phyloP scores from a whole-genome alignment of 2,329 filamentous ascomycete species.

The Trichophyton equinum region DNA sequence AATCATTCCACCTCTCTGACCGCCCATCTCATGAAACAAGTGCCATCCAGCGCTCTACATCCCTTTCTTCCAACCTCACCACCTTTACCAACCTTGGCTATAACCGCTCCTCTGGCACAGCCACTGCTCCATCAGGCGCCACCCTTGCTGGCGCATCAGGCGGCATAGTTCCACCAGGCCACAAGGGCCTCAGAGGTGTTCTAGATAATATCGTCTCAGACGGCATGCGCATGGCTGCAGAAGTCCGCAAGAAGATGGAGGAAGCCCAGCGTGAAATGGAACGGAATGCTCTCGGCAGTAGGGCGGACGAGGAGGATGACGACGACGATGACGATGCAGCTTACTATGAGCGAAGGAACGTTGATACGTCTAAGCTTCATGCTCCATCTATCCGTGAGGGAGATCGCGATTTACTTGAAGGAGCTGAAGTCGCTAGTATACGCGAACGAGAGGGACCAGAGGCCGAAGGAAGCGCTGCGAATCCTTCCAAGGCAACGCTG shows the following conservation, averaged over 20 bases:
- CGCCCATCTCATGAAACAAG: slow-evolving; percentile 34
- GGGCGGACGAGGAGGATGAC: slow-evolving; percentile 54
- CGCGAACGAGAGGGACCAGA: slow-evolving; percentile 21
- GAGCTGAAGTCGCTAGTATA: slow-evolving; percentile 34
- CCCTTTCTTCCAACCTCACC: slow-evolving; percentile 59
- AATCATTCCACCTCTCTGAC: slow-evolving; percentile 80
- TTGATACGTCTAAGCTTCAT: slow-evolving; percentile 12
- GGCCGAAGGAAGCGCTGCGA: slow-evolving; percentile 3
- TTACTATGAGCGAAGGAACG: slow-evolving; percentile 23
- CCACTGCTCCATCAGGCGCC: slow-evolving; percentile 27
- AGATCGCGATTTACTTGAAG: slow-evolving; percentile 46
- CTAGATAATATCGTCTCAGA: slow-evolving; percentile 96
- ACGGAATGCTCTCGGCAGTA: slow-evolving; percentile 58
- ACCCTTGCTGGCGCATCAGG: slow-evolving; percentile 40
- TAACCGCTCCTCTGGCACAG: slow-evolving; percentile 29
- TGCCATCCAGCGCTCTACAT: slow-evolving; percentile 31
- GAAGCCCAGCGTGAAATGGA: slow-evolving; percentile 89
- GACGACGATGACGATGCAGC: slow-evolving; percentile 42
- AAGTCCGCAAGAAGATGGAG: slow-evolving; percentile 85
- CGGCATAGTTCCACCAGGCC: slow-evolving; percentile 49
- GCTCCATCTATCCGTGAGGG: slow-evolving; percentile 22
- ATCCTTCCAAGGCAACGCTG: slow-evolving; percentile 1
- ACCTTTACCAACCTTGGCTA: slow-evolving; percentile 65
- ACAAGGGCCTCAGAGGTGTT: slow-evolving; percentile 78
- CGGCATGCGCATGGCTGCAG: slow-evolving; percentile 87